Base-by-base conservation (phyloP, 371 early-diverging fungal genomes). In the Choanephora cucurbitarum region DNA sequence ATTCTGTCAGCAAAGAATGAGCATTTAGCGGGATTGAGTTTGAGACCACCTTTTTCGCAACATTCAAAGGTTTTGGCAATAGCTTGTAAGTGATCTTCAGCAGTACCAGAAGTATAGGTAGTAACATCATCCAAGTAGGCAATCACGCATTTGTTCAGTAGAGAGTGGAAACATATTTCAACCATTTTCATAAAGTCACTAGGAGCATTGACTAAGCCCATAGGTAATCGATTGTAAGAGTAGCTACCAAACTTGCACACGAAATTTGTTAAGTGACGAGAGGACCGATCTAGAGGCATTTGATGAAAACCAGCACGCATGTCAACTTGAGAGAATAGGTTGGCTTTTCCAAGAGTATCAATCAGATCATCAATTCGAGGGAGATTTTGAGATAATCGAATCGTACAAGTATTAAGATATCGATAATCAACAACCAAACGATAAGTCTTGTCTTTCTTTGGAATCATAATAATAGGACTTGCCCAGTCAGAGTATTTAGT, bases 211-310 rank as follows among this genome's bases (percentile, higher is more conserved):
- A 18, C 28, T 4, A 76, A 37, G 11, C 75, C 73, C 32, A 75
- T 69, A 0, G 73, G 75, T 62, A 78, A 68, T 3, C 44, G 54
- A 2, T 28, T 52, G 46, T 62, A 78, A 14, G 51, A 46, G 31
- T 40, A 67, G 0, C 56, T 58, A 2, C 80, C 81, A 15, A 52
- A 64, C 1, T 60, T 39, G 1, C 79, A 74, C 0, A 58, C 44
- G 56, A 85, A 82, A 0, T 81, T 78, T 0, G 86, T 82, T 23
- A 83, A 77, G 17, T 46, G 45, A 5, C 21, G 32, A 0, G 24
- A 44, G 5, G 42, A 19, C n/a, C 49, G 42, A 49, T 75, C 67
- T 5, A 82, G 43, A 21, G 55, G 58, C 0, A 82, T 48, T 28
- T 69, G 75, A 28, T 71, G 50, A 52, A 70, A 82, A 0, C 72